Conservation (phyloP, 2,329 filamentous ascomycete genomes). For the Pleomassaria siparia region DNA sequence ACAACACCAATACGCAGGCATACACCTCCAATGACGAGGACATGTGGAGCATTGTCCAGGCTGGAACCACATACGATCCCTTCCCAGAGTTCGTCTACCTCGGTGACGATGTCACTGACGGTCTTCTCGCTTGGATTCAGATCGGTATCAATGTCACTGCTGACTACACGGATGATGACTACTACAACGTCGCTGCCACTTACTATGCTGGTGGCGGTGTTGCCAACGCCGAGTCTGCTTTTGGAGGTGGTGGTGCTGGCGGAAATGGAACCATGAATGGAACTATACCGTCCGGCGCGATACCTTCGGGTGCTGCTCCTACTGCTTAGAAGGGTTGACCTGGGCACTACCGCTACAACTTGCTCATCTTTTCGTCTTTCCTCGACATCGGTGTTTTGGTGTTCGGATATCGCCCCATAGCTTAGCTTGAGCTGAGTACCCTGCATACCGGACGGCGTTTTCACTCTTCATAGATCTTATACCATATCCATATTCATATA, state of each 20-base stretch:
- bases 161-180: conserved; percentile 19
- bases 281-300: conserved; percentile 15
- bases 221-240: conserved; percentile 12
- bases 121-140: conserved; percentile 27
- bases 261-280: conserved; percentile 15
- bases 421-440: too few relatives aligned
- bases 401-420: too few relatives aligned
- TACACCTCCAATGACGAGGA: conserved; percentile 26
- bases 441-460: too few relatives aligned
- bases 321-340: not conserved
- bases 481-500: too few relatives aligned
- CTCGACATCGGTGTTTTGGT: too few relatives aligned
- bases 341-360: not conserved
- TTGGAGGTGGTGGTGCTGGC: not conserved
- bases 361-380: too few relatives aligned
- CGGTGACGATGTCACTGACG: conserved; percentile 22
- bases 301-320: not conserved
- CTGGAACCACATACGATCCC: conserved; percentile 25
- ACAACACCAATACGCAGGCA: conserved; percentile 39
- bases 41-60: conserved; percentile 26
- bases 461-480: too few relatives aligned
- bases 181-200: conserved; percentile 21
- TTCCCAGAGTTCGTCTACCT: conserved; percentile 28
- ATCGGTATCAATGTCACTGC: conserved; percentile 25
- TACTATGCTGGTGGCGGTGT: conserved; percentile 25